A percentile compares a stretch with the other conserved stretches of the same genome.
Evolutionary conservation across 176 grass and related monocot genomes (phyloP).

Genomic region (Canna indica): DNA sequence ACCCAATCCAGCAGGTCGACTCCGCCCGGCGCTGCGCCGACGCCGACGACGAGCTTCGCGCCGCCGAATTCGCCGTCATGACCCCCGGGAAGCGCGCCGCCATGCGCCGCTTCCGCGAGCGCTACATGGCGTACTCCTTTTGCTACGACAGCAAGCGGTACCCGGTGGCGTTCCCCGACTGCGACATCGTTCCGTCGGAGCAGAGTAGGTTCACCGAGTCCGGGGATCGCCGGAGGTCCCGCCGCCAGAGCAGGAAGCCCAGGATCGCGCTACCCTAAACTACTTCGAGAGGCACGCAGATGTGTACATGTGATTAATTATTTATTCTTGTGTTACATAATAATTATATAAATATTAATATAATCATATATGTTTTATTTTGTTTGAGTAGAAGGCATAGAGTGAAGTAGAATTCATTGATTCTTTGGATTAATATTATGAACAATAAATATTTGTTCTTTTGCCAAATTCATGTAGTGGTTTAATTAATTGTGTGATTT

Average conservation of each 20-base stretch:
- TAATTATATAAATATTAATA: no score
- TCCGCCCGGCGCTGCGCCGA: constrained; percentile 10
- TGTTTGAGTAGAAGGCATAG: no score
- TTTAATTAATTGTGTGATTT: no score
- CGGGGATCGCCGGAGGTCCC: background rate
- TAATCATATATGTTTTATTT: no score
- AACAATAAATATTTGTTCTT: no score
- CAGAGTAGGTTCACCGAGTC: constrained; percentile 2
- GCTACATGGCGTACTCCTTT: constrained; percentile 16
- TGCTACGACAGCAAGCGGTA: constrained; percentile 16
- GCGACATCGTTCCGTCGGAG: constrained; percentile 19
- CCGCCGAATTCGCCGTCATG: constrained; percentile 1
- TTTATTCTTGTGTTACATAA: no score
- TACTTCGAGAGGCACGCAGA: no score
- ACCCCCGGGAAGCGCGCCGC: constrained; percentile 13
- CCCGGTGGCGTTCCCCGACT: constrained; percentile 12
- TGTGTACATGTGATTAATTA: no score
- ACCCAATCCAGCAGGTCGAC: constrained; percentile 4
- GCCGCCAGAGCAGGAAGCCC: constrained; percentile 4
- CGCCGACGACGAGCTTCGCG: background rate
- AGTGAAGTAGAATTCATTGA: no score
- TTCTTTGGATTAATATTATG: no score
- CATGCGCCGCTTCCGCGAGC: constrained; percentile 20
- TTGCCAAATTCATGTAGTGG: no score
- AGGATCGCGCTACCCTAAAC: background rate